These are phyloP conservation scores for Biscutella laevigata DNA, from an alignment of 441 rosid species.

Conservation along the genomic window DNA sequence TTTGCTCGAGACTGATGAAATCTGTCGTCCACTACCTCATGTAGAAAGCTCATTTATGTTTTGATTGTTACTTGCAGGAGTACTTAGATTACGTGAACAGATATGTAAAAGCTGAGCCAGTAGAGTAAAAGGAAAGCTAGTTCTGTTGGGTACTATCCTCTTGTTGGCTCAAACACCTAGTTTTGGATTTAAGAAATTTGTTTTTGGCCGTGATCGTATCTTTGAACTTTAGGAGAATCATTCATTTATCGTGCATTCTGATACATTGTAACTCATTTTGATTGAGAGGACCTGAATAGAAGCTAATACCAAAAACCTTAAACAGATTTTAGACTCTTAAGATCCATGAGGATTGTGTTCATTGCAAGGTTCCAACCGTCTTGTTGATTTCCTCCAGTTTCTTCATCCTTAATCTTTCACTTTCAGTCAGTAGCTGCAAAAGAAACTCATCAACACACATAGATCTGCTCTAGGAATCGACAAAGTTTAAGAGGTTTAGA, in stretches of 20 bases:
- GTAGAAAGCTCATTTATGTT: constrained; percentile 8
- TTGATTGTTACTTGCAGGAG: constrained; percentile 39
- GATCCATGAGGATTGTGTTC: constrained; percentile 8
- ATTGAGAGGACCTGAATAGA: neutral
- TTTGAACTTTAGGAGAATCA: neutral
- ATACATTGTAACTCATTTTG: constrained; percentile 7
- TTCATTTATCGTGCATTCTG: neutral
- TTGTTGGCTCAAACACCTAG: too few species aligned
- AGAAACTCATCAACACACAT: neutral
- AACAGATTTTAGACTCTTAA: constrained; percentile 1
- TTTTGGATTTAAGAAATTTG: neutral
- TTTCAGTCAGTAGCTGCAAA: constrained; percentile 50
- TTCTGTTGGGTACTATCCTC: too few species aligned
- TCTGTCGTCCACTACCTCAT: too few species aligned
- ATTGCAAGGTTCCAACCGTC: constrained; percentile 34
- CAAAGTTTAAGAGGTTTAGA: neutral
- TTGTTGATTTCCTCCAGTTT: constrained; percentile 65
- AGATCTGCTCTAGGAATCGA: neutral
- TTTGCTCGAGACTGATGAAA: neutral
- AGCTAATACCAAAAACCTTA: neutral
- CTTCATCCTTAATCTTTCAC: constrained; percentile 57
- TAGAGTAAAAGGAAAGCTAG: neutral
- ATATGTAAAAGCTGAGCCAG: constrained; percentile 27
- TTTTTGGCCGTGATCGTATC: neutral
- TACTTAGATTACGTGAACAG: constrained; percentile 60